Base-by-base conservation (phyloP, 495 filamentous ascomycete genomes). In the Talaromyces wortmannii region DNA sequence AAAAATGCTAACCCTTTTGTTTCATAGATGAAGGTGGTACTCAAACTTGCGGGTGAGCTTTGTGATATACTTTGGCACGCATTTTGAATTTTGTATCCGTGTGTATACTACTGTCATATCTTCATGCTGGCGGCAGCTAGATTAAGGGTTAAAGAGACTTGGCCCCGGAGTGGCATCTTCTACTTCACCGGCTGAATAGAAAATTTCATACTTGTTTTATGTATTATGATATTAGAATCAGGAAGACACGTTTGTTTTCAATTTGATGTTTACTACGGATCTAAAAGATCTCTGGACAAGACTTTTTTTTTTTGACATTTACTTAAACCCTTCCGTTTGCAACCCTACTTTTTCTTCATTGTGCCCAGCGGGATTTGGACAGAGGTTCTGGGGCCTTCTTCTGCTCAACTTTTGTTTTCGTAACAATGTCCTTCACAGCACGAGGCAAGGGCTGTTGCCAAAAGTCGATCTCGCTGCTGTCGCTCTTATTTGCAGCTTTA, bases 21-120 rank as follows among this genome's bases (percentile, higher is more conserved):
- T 15, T 23, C 42, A 50, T 57, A 73, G 70, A 68, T 48, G 64
- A 69, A 63, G 70, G 70, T 29, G 65, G 58, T 43, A 54, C 63
- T 40, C 55, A 64, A 16, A 66, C 60, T 46, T 73, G 70, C 33
- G 43, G 57, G 15, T 55, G 59, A 50, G 57, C 32, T 66, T 59
- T 46, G 44, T 53, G 44, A 40, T 32, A 18, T 12, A n/a, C 18
- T 31, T 1, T 31, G 5, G 7, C 31, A 15, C 30, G 52, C 44
- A n/a, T 31, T 36, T 32, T 12, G 6, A 12, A 40, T 40, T 40
- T 40, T 5, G 5, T 40, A 8, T 1, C 36, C 5, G 36, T 40
- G 5, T 13, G 13, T 40, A 23, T 23, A 23, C 23, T 23, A 23
- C 23, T 23, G 23, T 23, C 23, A 23, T 23, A 23, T 23, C 23